A percentile compares a stretch with the other conserved stretches of the same genome.
phyloP scores from a whole-genome alignment of 2,329 filamentous ascomycete species.

The Polytolypa hystricis region DNA sequence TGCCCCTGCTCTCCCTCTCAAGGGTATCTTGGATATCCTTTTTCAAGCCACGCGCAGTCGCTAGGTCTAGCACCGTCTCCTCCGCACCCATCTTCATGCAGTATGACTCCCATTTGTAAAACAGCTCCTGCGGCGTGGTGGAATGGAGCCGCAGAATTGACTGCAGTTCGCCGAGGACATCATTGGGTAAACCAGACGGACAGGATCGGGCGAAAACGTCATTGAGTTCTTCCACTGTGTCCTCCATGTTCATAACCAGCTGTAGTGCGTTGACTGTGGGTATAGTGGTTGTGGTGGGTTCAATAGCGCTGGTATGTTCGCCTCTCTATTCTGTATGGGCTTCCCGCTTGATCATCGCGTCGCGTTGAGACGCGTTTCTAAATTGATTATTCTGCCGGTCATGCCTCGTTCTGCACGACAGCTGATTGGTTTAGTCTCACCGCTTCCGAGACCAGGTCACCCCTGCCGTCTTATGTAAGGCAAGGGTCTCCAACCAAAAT shows the following conservation, averaged over 20 bases:
- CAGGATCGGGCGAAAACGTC: slow-evolving; percentile 47
- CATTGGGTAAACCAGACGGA: slow-evolving; percentile 53
- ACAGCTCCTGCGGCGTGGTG: slow-evolving; percentile 73
- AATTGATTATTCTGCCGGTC: background rate
- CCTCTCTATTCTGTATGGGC: too few relatives aligned
- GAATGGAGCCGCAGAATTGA: slow-evolving; percentile 79
- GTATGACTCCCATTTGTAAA: slow-evolving; percentile 98
- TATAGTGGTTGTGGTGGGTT: too few relatives aligned
- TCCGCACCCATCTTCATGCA: slow-evolving; percentile 86
- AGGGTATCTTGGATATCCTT: slow-evolving; percentile 74
- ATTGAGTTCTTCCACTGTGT: slow-evolving; percentile 36
- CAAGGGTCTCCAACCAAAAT: too few relatives aligned
- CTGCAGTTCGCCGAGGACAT: slow-evolving; percentile 69
- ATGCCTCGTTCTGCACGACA: background rate
- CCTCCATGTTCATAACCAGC: too few relatives aligned
- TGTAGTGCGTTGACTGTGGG: too few relatives aligned
- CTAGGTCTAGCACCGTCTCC: slow-evolving; percentile 59
- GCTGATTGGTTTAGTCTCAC: background rate
- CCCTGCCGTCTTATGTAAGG: background rate
- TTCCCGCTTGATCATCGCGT: too few relatives aligned
- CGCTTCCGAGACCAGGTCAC: background rate
- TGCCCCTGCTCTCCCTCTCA: slow-evolving; percentile 63
- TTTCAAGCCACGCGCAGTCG: slow-evolving; percentile 67
- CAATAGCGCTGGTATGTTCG: too few relatives aligned
- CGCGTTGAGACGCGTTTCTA: background rate